Evolutionary conservation across 805 yeast genomes (phyloP).

Genomic region (Myxozyma mucilagina): DNA sequence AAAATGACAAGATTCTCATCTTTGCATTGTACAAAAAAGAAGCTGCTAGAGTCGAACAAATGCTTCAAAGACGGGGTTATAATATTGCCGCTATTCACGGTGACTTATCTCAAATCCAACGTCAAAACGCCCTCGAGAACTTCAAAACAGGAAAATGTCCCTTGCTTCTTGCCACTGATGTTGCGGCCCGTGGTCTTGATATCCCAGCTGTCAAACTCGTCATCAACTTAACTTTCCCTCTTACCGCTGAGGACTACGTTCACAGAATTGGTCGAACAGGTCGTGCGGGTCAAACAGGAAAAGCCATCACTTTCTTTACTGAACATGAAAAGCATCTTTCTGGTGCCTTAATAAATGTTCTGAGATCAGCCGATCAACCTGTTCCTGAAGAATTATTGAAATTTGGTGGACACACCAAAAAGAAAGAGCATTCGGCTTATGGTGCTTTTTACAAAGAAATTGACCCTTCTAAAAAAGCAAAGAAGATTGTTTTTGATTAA

Average conservation of each 20-base stretch:
- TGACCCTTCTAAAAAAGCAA: conserved; percentile 78
- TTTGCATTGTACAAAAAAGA: conserved; percentile 97
- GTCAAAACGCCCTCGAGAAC: conserved; percentile 80
- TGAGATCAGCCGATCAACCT: conserved; percentile 90
- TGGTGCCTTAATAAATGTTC: conserved; percentile 88
- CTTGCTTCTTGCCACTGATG: conserved; percentile 92
- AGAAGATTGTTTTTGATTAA: conserved; percentile 81
- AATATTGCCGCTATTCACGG: conserved; percentile 94
- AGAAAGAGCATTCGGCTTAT: conserved; percentile 96
- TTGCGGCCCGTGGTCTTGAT: conserved; percentile 93
- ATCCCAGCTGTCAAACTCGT: conserved; percentile 96
- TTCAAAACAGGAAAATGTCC: conserved; percentile 79
- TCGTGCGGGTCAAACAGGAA: conserved; percentile 93
- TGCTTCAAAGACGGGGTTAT: conserved; percentile 70
- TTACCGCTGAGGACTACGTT: conserved; percentile 94
- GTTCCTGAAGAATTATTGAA: conserved; percentile 94
- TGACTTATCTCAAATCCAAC: conserved; percentile 86
- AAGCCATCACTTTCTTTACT: conserved; percentile 92
- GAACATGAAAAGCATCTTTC: conserved; percentile 95
- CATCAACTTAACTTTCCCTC: conserved; percentile 91
- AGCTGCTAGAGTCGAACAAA: conserved; percentile 85
- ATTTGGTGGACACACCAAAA: conserved; percentile 97
- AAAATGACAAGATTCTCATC: conserved; percentile 79
- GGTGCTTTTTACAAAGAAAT: conserved; percentile 97
- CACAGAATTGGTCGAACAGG: conserved; percentile 98